Evolutionary conservation across 768 basidiomycete species (phyloP).

Genomic region (Podaxis sp.): DNA sequence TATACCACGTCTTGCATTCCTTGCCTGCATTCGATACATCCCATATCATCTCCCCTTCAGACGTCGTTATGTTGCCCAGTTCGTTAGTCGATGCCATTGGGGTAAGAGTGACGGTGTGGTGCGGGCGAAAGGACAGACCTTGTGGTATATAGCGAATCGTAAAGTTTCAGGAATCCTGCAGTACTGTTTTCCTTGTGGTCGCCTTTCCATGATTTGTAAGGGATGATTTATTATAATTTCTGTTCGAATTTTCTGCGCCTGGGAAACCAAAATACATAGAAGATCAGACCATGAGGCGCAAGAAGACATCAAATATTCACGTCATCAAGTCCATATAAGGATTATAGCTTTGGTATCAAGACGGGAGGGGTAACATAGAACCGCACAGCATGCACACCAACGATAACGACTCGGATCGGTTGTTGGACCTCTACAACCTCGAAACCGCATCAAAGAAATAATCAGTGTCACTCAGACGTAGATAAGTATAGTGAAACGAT

Average conservation of each 20-base stretch:
- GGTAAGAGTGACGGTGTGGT: not conserved
- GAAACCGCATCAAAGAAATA: not conserved
- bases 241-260: no score
- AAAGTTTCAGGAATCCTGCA: not conserved
- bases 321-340: not conserved
- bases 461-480: not conserved
- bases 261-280: no score
- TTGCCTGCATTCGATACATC: not conserved
- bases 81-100: not conserved
- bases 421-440: not conserved
- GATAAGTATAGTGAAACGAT: not conserved
- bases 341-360: not conserved
- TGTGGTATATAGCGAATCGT: not conserved
- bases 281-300: not conserved
- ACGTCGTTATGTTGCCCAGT: not conserved
- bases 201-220: no score
- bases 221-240: no score
- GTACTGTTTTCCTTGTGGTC: no score
- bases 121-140: not conserved
- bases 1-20: conserved; percentile 46
- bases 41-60: conserved; percentile 10
- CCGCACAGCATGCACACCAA: not conserved
- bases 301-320: not conserved
- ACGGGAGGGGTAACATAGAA: not conserved
- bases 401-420: not conserved